Percentiles rank a stretch among this genome's conserved stretches.
Evolutionary conservation across 371 early-diverging fungal genomes (phyloP).

Genomic region (Blastocladiella emersonii): DNA sequence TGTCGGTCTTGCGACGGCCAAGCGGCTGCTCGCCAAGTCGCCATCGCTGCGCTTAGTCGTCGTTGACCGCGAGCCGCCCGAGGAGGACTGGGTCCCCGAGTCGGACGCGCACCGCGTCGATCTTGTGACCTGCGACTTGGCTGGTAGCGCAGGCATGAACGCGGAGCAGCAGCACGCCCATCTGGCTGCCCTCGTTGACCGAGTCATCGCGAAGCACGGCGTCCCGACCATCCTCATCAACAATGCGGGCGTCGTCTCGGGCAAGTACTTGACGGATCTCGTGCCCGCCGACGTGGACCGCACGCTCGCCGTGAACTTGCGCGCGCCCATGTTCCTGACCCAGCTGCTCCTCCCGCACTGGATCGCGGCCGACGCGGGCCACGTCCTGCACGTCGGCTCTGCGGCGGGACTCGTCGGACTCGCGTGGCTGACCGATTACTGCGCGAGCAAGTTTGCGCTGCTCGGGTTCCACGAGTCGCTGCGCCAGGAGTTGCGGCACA

Average conservation of each 20-base stretch:
- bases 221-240: slow-evolving; percentile 26
- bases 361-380: slow-evolving; percentile 15
- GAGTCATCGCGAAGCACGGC: slow-evolving; percentile 3
- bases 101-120: too few species aligned
- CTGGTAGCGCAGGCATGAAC: too few species aligned
- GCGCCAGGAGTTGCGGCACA: slow-evolving; percentile 24
- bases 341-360: slow-evolving; percentile 13
- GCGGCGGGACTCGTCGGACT: slow-evolving; percentile 17
- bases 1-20: too few species aligned
- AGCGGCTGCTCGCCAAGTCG: too few species aligned
- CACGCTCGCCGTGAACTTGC: slow-evolving; percentile 23
- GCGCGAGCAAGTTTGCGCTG: slow-evolving; percentile 28
- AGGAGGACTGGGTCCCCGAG: too few species aligned
- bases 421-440: slow-evolving; percentile 19
- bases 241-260: slow-evolving; percentile 29
- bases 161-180: too few species aligned
- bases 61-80: too few species aligned
- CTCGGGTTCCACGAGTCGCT: slow-evolving; percentile 24
- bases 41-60: too few species aligned
- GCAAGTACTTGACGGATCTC: slow-evolving; percentile 17
- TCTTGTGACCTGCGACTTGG: too few species aligned
- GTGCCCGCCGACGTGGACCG: slow-evolving; percentile 16
- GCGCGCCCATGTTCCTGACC: slow-evolving; percentile 20
- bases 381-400: slow-evolving; percentile 21
- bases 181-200: not conserved